phyloP scores from a whole-genome alignment of 129 eudicot species.

The Tagetes patula region DNA sequence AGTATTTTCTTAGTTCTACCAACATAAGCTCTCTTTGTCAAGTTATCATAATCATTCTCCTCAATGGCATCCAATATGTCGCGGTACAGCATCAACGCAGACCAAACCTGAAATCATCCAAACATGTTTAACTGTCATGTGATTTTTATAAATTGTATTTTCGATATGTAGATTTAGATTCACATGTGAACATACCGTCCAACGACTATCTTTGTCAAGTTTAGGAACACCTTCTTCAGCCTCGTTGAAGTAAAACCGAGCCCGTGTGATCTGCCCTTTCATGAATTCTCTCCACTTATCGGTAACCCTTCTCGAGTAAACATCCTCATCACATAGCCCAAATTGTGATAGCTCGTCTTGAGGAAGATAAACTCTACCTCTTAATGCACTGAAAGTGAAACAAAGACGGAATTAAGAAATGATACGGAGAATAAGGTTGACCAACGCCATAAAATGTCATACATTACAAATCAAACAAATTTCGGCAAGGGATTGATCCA shows the following conservation, averaged over 20 bases:
- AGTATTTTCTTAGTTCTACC: slow-evolving; percentile 71
- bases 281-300: slow-evolving; percentile 78
- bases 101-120: slow-evolving; percentile 65
- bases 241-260: slow-evolving; percentile 68
- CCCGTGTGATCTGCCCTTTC: slow-evolving; percentile 76
- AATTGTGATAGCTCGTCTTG: slow-evolving; percentile 80
- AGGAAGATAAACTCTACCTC: slow-evolving; percentile 92
- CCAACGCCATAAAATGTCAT: too few species aligned
- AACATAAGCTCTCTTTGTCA: slow-evolving; percentile 83
- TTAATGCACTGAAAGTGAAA: slow-evolving; percentile 49
- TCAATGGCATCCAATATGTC: slow-evolving; percentile 82
- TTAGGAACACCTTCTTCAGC: slow-evolving; percentile 84
- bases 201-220: slow-evolving; percentile 89
- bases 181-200: slow-evolving; percentile 63
- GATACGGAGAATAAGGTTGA: background rate
- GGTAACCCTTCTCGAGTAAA: slow-evolving; percentile 63
- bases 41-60: slow-evolving; percentile 72
- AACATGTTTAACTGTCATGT: background rate
- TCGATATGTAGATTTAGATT: background rate
- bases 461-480: background rate
- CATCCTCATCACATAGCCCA: slow-evolving; percentile 72
- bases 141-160: background rate
- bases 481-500: background rate
- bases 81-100: slow-evolving; percentile 72
- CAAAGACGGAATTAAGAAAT: background rate